phyloP scores from a whole-genome alignment of 768 basidiomycete genomes.

The Vararia minispora region DNA sequence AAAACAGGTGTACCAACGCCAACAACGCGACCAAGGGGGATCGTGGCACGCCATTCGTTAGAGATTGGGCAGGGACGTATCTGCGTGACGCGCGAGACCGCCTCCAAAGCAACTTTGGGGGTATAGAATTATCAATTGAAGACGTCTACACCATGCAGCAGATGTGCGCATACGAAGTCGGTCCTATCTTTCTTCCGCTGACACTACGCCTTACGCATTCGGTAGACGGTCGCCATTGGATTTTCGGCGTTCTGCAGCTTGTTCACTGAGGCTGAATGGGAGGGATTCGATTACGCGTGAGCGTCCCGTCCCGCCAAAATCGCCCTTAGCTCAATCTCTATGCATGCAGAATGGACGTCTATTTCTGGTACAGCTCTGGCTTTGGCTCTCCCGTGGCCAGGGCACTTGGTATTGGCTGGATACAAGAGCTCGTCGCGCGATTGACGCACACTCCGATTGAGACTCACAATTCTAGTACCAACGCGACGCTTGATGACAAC shows the following conservation, averaged over 20 bases:
- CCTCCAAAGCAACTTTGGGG: slow-evolving; percentile 45
- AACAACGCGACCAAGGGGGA: slow-evolving; percentile 31
- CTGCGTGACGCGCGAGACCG: slow-evolving; percentile 54
- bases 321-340: slow-evolving; percentile 26
- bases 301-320: slow-evolving; percentile 30
- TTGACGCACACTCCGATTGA: slow-evolving; percentile 66
- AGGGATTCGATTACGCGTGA: slow-evolving; percentile 81
- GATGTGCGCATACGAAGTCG: slow-evolving; percentile 76
- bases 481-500: slow-evolving; percentile 67
- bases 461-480: slow-evolving; percentile 72
- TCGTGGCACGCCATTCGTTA: slow-evolving; percentile 46
- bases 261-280: slow-evolving; percentile 90
- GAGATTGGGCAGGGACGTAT: slow-evolving; percentile 62
- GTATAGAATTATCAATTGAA: slow-evolving; percentile 50
- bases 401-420: slow-evolving; percentile 66
- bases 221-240: slow-evolving; percentile 78
- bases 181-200: slow-evolving; percentile 7
- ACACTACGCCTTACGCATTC: not conserved
- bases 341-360: slow-evolving; percentile 44
- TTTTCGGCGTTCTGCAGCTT: slow-evolving; percentile 87
- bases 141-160: slow-evolving; percentile 74
- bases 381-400: slow-evolving; percentile 78
- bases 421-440: slow-evolving; percentile 77
- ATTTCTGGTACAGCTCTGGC: slow-evolving; percentile 68
- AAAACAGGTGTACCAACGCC: slow-evolving; percentile 53